A percentile compares a stretch with the other conserved stretches of the same genome.
Conservation (phyloP, 305 asterid genomes). For the Solanum hybrid region DNA sequence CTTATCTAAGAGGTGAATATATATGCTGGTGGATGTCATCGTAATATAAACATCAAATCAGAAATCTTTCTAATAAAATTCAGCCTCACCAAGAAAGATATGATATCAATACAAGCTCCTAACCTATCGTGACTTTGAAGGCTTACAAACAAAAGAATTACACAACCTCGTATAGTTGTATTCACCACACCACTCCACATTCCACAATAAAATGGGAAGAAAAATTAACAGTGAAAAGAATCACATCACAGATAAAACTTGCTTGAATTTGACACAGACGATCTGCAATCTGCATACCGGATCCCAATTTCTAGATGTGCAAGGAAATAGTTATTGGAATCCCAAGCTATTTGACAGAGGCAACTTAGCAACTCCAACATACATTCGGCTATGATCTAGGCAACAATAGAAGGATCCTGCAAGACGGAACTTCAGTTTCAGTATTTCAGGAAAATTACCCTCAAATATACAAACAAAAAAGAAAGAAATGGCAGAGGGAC, state of each 20-base stretch:
- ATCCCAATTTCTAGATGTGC: constrained; percentile 4
- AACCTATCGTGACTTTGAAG: not conserved
- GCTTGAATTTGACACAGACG: constrained; percentile 6
- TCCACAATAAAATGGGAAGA: not conserved
- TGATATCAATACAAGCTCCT: constrained; percentile 3
- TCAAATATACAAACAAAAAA: not conserved
- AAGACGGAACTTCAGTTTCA: not conserved
- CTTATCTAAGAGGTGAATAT: not conserved
- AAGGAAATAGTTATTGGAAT: constrained; percentile 8
- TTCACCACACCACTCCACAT: constrained; percentile 3
- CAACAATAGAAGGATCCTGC: constrained; percentile 34
- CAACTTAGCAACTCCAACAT: constrained; percentile 5
- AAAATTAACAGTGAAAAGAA: not conserved
- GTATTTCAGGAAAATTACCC: not conserved
- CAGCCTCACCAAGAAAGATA: constrained; percentile 1
- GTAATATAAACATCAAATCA: not conserved
- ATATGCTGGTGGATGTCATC: not conserved
- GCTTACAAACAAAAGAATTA: constrained; percentile 2
- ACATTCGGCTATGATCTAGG: not conserved
- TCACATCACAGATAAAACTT: constrained; percentile 6
- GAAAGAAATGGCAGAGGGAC: not conserved
- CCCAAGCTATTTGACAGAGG: constrained; percentile 1
- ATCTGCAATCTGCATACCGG: constrained; percentile 2
- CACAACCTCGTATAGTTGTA: not conserved
- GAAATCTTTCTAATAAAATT: not conserved